A percentile compares a stretch with the other conserved stretches of the same genome.
phyloP scores from a whole-genome alignment of 192 early-diverging fungal species.

The Coemansia furcata region DNA sequence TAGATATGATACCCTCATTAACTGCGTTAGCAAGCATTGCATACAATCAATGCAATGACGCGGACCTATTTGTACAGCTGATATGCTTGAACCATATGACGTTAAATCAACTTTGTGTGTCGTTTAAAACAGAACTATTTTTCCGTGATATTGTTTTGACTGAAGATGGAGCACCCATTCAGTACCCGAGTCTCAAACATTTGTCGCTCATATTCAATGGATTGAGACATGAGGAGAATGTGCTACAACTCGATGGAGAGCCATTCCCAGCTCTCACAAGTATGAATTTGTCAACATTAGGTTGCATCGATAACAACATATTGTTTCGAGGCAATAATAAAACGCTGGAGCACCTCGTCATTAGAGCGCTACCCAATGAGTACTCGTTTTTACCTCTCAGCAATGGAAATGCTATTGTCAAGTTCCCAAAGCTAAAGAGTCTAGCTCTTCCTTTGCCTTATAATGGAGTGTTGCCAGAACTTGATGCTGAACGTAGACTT shows the following conservation, averaged over 20 bases:
- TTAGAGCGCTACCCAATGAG: neutral
- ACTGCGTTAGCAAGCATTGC: neutral
- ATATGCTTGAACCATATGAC: neutral
- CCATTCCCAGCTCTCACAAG: neutral
- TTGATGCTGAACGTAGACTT: neutral
- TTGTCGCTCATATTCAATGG: neutral
- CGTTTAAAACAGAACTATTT: neutral
- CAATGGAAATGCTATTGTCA: neutral
- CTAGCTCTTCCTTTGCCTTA: neutral
- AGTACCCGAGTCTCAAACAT: neutral
- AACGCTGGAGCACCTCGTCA: neutral
- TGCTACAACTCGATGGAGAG: neutral
- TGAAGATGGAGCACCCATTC: neutral
- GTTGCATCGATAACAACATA: neutral
- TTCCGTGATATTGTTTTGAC: neutral
- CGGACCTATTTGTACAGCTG: neutral
- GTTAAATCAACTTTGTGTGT: neutral
- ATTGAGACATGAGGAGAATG: neutral
- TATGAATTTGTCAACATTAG: neutral
- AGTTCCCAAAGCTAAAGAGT: neutral
- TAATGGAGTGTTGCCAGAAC: neutral
- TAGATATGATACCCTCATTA: neutral
- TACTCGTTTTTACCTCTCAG: neutral
- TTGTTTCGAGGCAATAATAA: neutral
- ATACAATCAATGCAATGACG: neutral